Evolutionary conservation across 2,329 filamentous ascomycete species (phyloP).

Genomic region (Penicillium sp.): DNA sequence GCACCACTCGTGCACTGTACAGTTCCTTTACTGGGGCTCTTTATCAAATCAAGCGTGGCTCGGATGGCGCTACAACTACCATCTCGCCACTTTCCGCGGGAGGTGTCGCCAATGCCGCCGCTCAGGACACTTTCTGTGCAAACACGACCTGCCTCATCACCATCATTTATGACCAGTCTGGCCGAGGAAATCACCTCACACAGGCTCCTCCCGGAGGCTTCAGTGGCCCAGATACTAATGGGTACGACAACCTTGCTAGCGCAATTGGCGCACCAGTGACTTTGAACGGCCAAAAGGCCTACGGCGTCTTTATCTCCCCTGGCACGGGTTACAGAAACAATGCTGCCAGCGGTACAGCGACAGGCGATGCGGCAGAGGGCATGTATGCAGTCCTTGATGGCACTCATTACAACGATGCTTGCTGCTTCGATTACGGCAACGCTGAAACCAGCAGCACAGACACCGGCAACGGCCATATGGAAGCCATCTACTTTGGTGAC

Average conservation of each 20-base stretch:
- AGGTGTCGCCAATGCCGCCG: slow-evolving; percentile 65
- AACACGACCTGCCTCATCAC: slow-evolving; percentile 68
- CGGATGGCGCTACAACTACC: slow-evolving; percentile 54
- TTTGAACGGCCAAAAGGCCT: slow-evolving; percentile 65
- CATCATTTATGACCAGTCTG: slow-evolving; percentile 71
- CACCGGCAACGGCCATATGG: slow-evolving; percentile 70
- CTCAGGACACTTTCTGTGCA: slow-evolving; percentile 67
- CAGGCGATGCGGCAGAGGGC: slow-evolving; percentile 57
- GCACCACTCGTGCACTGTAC: slow-evolving; percentile 69
- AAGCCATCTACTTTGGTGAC: slow-evolving; percentile 69
- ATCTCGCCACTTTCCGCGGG: slow-evolving; percentile 63
- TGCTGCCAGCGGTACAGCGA: slow-evolving; percentile 58
- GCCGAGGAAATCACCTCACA: slow-evolving; percentile 65
- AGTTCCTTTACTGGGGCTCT: slow-evolving; percentile 59
- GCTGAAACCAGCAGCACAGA: slow-evolving; percentile 60
- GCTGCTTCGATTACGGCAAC: slow-evolving; percentile 63
- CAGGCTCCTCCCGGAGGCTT: slow-evolving; percentile 66
- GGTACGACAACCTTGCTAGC: slow-evolving; percentile 65
- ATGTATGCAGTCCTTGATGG: slow-evolving; percentile 45
- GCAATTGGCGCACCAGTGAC: slow-evolving; percentile 67
- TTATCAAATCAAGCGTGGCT: slow-evolving; percentile 66
- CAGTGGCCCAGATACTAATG: slow-evolving; percentile 61
- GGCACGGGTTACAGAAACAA: slow-evolving; percentile 70
- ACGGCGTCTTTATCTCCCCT: slow-evolving; percentile 67
- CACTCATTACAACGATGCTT: slow-evolving; percentile 42